Evolutionary conservation across 2,329 filamentous ascomycete genomes (phyloP), one percentile per base, ranked within the genome.

Genomic region (Fusarium circinatum): DNA sequence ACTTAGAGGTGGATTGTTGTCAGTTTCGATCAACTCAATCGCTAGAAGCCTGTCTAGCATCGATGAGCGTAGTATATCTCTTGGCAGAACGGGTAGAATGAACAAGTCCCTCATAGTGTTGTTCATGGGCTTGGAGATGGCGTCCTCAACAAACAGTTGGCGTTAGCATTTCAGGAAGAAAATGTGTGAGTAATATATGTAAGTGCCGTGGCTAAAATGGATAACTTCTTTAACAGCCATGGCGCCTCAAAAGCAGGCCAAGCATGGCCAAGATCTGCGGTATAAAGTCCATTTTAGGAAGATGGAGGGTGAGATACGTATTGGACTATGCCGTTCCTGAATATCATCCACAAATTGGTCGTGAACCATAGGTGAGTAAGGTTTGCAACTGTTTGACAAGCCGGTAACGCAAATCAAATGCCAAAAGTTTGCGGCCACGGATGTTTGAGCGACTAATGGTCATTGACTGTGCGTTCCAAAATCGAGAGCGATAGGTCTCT

Each of bases 181-280:
- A 13, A 26, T 14, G 58, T 48, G 49, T 42, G 39, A 61, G 30
- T 42, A 47, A 42, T 36, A 39, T 36, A 51, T 61, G 22, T 54
- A 47, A 63, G 24, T 54, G 39, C 42, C 41, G 45, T 63, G 66
- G 47, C 60, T 55, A 45, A 74, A 72, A 62, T 36, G 66, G 66
- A n/a, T 52, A 52, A 71, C 62, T 62, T 41, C 67, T 38, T 60
- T 52, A 72, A 69, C 72, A 62, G 56, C 36, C 48, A 57, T 59
- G 71, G 45, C 30, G 60, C 44, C 48, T 48, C 56, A 52, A 62
- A 48, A 45, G 26, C 38, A 61, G 36, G 52, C 66, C 62, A 24
- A 58, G 56, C 49, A 42, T 62, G 71, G 71, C 38, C 71, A 66
- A 60, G 72, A 75, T 74, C 68, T 62, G 71, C 71, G 66, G 64